Percentiles rank a stretch among this genome's conserved stretches.
Conservation (phyloP, 2,329 filamentous ascomycete species). For the Epichloe uncinata region DNA sequence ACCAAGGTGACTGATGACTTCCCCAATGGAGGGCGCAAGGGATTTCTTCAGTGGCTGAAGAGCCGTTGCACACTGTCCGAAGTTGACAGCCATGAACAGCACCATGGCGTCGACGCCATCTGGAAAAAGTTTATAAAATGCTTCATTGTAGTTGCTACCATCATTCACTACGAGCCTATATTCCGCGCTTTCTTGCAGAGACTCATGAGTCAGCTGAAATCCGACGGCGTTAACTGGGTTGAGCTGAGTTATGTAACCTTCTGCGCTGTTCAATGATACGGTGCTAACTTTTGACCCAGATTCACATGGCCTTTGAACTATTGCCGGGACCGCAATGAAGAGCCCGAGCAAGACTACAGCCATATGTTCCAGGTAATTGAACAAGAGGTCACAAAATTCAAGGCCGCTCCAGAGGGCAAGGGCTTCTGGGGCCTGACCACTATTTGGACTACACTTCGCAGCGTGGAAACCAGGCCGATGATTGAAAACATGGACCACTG, state of each 20-base stretch:
- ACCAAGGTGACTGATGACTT: slow-evolving; percentile 57
- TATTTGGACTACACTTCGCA: slow-evolving; percentile 71
- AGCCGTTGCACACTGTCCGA: slow-evolving; percentile 57
- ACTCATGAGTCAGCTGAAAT: slow-evolving; percentile 57
- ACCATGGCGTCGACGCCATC: slow-evolving; percentile 70
- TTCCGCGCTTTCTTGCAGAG: slow-evolving; percentile 62
- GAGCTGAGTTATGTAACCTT: slow-evolving; percentile 46
- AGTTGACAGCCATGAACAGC: slow-evolving; percentile 63
- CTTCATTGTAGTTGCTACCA: slow-evolving; percentile 58
- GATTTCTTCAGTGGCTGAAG: slow-evolving; percentile 68
- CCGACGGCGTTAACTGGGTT: slow-evolving; percentile 73
- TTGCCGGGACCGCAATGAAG: slow-evolving; percentile 48
- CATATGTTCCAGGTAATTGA: slow-evolving; percentile 60
- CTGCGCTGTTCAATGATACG: not conserved
- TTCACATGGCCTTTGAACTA: slow-evolving; percentile 63
- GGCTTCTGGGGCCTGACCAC: slow-evolving; percentile 74
- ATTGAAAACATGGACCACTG: slow-evolving; percentile 78
- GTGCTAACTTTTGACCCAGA: slow-evolving; percentile 20
- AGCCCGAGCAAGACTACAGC: slow-evolving; percentile 51
- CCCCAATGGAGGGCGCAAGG: slow-evolving; percentile 51
- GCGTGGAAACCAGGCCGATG: slow-evolving; percentile 48
- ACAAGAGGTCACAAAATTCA: slow-evolving; percentile 69
- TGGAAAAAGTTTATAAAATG: slow-evolving; percentile 71
- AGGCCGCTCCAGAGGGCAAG: slow-evolving; percentile 53
- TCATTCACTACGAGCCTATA: slow-evolving; percentile 85